These are phyloP conservation scores for Daedalea quercina DNA, from an alignment of 768 basidiomycete species.

Conservation along the genomic window DNA sequence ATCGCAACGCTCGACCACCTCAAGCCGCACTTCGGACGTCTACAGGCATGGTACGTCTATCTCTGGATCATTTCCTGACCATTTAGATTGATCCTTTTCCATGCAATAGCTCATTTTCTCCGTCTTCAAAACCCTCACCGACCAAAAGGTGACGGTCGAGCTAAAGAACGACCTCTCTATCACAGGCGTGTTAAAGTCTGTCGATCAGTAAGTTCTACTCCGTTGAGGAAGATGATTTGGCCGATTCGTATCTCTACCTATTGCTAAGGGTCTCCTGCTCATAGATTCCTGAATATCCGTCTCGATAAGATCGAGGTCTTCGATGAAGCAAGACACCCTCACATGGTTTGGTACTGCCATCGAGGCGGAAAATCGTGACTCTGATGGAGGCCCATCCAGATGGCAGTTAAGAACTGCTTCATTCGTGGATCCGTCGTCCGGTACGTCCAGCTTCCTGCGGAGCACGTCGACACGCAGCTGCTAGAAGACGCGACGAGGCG, in stretches of 20 bases:
- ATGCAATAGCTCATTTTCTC: conserved; percentile 84
- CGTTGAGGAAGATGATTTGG: not conserved
- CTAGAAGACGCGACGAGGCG: conserved; percentile 94
- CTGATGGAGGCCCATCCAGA: conserved; percentile 38
- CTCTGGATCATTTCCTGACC: too few species aligned
- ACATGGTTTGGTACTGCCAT: conserved; percentile 63
- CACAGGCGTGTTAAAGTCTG: conserved; percentile 91
- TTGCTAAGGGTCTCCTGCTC: not conserved
- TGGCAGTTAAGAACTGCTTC: conserved; percentile 99
- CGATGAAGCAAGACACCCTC: conserved; percentile 90
- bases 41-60: too few species aligned
- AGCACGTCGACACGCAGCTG: conserved; percentile 91
- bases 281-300: conserved; percentile 91
- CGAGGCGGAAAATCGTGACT: too few species aligned
- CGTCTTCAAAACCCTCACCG: conserved; percentile 98
- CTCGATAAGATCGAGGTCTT: conserved; percentile 90
- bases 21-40: too few species aligned
- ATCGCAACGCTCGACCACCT: too few species aligned
- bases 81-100: too few species aligned
- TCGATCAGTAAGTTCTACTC: conserved; percentile 76
- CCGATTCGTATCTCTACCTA: not conserved
- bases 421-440: conserved; percentile 98
- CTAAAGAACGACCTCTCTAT: conserved; percentile 99
- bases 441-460: conserved; percentile 90
- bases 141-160: conserved; percentile 94